phyloP scores from a whole-genome alignment of 1,284 basidiomycete species.

The Leucoagaricus sp. region DNA sequence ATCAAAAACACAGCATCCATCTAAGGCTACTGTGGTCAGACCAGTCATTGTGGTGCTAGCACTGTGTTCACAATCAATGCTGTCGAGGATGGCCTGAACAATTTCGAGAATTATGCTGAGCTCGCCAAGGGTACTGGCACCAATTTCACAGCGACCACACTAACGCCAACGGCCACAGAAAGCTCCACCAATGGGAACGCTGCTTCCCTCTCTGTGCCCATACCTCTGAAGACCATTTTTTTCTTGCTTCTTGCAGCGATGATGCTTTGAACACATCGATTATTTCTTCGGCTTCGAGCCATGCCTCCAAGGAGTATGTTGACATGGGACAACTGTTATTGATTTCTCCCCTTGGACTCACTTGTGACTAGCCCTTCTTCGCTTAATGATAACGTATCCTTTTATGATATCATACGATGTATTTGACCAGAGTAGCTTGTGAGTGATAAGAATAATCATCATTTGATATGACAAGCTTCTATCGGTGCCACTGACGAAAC shows the following conservation, averaged over 20 bases:
- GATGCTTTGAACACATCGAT: background rate
- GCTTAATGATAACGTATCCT: too few species aligned
- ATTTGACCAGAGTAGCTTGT: too few species aligned
- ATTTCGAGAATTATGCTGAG: slow-evolving; percentile 43
- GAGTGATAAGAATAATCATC: background rate
- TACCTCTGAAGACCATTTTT: background rate
- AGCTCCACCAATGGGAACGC: background rate
- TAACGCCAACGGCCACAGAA: background rate
- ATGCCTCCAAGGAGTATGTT: too few species aligned
- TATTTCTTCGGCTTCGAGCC: background rate
- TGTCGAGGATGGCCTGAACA: slow-evolving; percentile 43
- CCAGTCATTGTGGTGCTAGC: slow-evolving; percentile 41
- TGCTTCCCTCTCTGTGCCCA: background rate
- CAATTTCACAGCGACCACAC: background rate
- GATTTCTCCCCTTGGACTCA: too few species aligned
- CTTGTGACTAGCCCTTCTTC: too few species aligned
- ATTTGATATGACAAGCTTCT: background rate
- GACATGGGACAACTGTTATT: too few species aligned
- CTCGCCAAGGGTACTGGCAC: slow-evolving; percentile 30
- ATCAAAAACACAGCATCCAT: slow-evolving; percentile 57
- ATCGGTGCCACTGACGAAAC: background rate
- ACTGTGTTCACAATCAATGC: slow-evolving; percentile 57
- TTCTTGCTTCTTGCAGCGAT: background rate
- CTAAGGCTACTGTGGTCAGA: slow-evolving; percentile 51
- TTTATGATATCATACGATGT: too few species aligned